Evolutionary conservation across 345 rosid genomes (phyloP).

Genomic region (Combretum micranthum): DNA sequence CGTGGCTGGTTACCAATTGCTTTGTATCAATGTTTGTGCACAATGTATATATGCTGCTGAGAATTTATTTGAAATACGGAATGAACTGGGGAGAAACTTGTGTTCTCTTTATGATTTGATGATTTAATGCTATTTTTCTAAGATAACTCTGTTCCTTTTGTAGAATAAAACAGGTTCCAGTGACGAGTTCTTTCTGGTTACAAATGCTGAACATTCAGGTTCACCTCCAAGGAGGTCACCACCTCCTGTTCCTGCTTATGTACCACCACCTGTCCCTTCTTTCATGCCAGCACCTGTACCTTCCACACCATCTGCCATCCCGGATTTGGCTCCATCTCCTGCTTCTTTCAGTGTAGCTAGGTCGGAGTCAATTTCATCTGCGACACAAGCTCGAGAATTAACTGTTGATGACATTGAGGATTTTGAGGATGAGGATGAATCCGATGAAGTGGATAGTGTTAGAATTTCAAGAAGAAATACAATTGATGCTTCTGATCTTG

Average conservation of each 20-base stretch:
- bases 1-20: too few relatives aligned
- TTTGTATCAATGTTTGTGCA: too few relatives aligned
- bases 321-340: constrained; percentile 46
- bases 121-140: not conserved
- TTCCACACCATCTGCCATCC: constrained; percentile 27
- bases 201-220: constrained; percentile 75
- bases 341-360: constrained; percentile 36
- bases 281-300: constrained; percentile 26
- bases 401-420: constrained; percentile 98
- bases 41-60: not conserved
- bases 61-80: not conserved
- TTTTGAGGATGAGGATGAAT: constrained; percentile 75
- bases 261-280: constrained; percentile 18
- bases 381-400: constrained; percentile 53
- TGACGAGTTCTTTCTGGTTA: constrained; percentile 86
- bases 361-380: constrained; percentile 70
- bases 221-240: constrained; percentile 93
- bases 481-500: constrained; percentile 67
- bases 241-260: constrained; percentile 50
- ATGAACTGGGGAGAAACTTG: not conserved
- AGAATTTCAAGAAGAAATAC: constrained; percentile 66
- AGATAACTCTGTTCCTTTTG: constrained; percentile 14
- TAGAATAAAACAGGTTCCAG: constrained; percentile 64
- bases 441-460: constrained; percentile 54
- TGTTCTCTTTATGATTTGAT: not conserved